A percentile compares a stretch with the other conserved stretches of the same genome.
Conservation (phyloP, 2,329 filamentous ascomycete genomes). For the Sclerotinia glacialis region DNA sequence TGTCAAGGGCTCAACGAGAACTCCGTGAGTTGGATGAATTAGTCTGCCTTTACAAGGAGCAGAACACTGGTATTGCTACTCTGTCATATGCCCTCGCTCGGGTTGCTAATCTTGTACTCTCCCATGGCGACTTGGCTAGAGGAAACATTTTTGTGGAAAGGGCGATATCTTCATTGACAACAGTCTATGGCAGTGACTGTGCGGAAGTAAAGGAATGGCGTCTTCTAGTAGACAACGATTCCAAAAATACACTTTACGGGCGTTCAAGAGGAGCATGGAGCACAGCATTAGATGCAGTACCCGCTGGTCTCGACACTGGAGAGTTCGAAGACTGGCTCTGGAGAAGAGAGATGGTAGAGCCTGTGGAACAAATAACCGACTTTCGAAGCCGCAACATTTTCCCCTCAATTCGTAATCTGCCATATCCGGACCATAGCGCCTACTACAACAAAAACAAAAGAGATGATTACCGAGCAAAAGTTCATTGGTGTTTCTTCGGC, state of each 20-base stretch:
- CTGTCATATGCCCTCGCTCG: constrained; percentile 34
- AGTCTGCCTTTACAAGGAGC: constrained; percentile 35
- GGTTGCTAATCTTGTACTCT: constrained; percentile 36
- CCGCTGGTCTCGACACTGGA: constrained; percentile 18
- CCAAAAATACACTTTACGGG: constrained; percentile 26
- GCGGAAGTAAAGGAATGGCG: constrained; percentile 20
- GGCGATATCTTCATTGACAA: constrained; percentile 27
- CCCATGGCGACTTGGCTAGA: constrained; percentile 39
- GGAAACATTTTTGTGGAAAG: constrained; percentile 36
- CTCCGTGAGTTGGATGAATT: constrained; percentile 34
- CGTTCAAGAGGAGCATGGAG: constrained; percentile 27
- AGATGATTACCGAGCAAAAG: constrained; percentile 19
- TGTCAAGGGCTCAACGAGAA: constrained; percentile 17
- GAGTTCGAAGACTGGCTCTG: constrained; percentile 33
- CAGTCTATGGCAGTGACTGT: constrained; percentile 25
- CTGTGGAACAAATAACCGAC: constrained; percentile 21
- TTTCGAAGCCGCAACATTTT: constrained; percentile 32
- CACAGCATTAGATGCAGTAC: constrained; percentile 26
- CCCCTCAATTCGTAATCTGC: constrained; percentile 26
- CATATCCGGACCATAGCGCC: constrained; percentile 23
- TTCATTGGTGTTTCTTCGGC: constrained; percentile 31
- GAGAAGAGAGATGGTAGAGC: constrained; percentile 27
- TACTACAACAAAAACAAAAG: constrained; percentile 27
- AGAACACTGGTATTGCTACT: constrained; percentile 30
- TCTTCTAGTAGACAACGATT: constrained; percentile 26